Base-by-base conservation (phyloP, 75 land plant species). In the Cunninghamia lanceolata region DNA sequence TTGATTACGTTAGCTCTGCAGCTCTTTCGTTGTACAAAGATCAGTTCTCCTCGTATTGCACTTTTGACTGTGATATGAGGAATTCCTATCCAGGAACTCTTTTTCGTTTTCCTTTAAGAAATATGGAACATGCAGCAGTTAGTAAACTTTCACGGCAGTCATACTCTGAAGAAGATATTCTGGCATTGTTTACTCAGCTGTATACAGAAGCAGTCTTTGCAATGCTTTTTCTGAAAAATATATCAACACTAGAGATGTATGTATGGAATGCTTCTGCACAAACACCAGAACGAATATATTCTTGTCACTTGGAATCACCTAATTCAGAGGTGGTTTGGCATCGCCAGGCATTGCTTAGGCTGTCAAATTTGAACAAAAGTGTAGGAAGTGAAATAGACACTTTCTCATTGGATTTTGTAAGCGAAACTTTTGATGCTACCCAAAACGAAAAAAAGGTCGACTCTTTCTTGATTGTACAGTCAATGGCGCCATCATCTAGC, bases 1-100 rank as follows among this genome's bases (percentile, higher is more conserved):
- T 97, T 82, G 96, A 97, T 36, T 97, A 85, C 91, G 96, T 96
- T 59, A 91, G 91, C 84, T 89, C 96, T 73, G 86, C 92, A 53
- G 99, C 95, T 53, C 85, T 96, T 28, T 85, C 90, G 13, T 73
- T 87, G 5, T 95, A 94, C 84, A 90, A 86, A 84, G 99, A 97
- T 86, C 99, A 97, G 90, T 97, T 97, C 85, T 54, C 89, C 17
- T 94, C 99, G 2, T 97, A 95, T 88, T 96, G 98, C 89, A 94
- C 93, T 39, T 97, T 96, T 89, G 99, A 94, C 32, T 96, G 99
- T 91, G 98, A 96, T 92, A 97, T 97, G 99, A 89, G 87, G 86
- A 85, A 43, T 40, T 90, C 94, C 47, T 97, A 93, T 79, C 8
- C 79, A 86, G 99, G 99, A 74, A 97, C 99, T 85, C 88, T 97